Conservation (phyloP, 352 stramenopile species). For the Globisporangium viniferum region DNA sequence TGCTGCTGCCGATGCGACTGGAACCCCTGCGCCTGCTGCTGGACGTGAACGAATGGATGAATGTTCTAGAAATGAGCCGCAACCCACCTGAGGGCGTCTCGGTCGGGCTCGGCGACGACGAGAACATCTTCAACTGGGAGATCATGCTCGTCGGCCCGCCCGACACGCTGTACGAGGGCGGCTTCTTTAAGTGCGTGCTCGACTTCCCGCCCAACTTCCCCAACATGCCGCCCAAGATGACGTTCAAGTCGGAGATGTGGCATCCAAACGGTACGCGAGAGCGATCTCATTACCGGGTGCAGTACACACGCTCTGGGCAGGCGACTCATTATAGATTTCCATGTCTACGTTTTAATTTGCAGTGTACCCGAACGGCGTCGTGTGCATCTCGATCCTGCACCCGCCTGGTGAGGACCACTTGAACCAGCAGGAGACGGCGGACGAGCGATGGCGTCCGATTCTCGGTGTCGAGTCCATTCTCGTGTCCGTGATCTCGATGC, state of each 20-base stretch:
- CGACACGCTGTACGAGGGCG: slow-evolving; percentile 95
- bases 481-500: slow-evolving; percentile 98
- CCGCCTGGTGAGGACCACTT: slow-evolving; percentile 96
- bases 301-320: neutral
- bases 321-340: neutral
- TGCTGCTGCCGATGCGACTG: neutral
- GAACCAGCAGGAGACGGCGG: slow-evolving; percentile 97
- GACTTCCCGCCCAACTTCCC: slow-evolving; percentile 98
- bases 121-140: slow-evolving; percentile 99
- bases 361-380: slow-evolving; percentile 97
- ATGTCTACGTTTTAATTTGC: slow-evolving; percentile 1
- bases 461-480: slow-evolving; percentile 95
- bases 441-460: slow-evolving; percentile 98
- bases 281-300: neutral
- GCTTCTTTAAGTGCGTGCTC: slow-evolving; percentile 98
- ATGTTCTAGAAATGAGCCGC: slow-evolving; percentile 92
- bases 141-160: slow-evolving; percentile 96
- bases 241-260: slow-evolving; percentile 99
- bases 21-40: neutral
- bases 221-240: slow-evolving; percentile 99
- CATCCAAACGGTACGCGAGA: slow-evolving; percentile 93
- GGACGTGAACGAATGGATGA: neutral
- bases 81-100: slow-evolving; percentile 98
- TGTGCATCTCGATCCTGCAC: slow-evolving; percentile 99
- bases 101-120: slow-evolving; percentile 96